These are phyloP conservation scores for Xylona heveae DNA, from an alignment of 495 filamentous ascomycete species.

Conservation along the genomic window DNA sequence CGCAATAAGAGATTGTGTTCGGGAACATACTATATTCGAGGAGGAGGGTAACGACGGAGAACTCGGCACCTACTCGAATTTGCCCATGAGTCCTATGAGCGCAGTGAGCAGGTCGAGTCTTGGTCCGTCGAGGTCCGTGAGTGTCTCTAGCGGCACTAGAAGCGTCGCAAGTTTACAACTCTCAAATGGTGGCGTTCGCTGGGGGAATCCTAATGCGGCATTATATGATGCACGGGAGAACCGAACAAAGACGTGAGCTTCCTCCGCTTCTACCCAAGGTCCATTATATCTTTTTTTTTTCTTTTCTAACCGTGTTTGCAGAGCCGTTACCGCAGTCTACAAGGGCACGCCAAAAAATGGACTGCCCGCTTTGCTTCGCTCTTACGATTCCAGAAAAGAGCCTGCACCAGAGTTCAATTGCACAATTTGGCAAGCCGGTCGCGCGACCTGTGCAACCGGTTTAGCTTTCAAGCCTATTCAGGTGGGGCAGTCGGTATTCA, in stretches of 20 bases:
- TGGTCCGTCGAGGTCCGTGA: not conserved
- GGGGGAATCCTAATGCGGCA: conserved; percentile 36
- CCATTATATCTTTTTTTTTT: conserved; percentile 2
- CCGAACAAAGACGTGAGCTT: conserved; percentile 74
- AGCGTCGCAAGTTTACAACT: conserved; percentile 21
- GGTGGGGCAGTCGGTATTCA: conserved; percentile 79
- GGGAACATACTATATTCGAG: conserved; percentile 64
- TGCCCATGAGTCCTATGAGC: conserved; percentile 8
- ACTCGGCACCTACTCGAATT: conserved; percentile 4
- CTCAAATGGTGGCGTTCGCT: conserved; percentile 18
- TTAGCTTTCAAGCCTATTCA: conserved; percentile 91
- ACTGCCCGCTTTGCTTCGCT: conserved; percentile 53
- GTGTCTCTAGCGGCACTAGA: not conserved
- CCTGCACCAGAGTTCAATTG: conserved; percentile 74
- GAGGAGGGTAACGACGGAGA: conserved; percentile 54
- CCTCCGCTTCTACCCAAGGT: too few species aligned
- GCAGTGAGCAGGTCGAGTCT: not conserved
- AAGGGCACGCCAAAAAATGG: conserved; percentile 51
- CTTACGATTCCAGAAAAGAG: conserved; percentile 86
- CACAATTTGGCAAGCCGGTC: conserved; percentile 87
- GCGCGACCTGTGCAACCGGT: conserved; percentile 81
- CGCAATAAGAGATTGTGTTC: conserved; percentile 74
- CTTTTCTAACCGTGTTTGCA: conserved; percentile 13
- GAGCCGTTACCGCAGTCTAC: conserved; percentile 79
- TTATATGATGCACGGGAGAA: conserved; percentile 70